A percentile compares a stretch with the other conserved stretches of the same genome.
Conservation (phyloP, 345 rosid species). For the Chamaenerion angustifolium region DNA sequence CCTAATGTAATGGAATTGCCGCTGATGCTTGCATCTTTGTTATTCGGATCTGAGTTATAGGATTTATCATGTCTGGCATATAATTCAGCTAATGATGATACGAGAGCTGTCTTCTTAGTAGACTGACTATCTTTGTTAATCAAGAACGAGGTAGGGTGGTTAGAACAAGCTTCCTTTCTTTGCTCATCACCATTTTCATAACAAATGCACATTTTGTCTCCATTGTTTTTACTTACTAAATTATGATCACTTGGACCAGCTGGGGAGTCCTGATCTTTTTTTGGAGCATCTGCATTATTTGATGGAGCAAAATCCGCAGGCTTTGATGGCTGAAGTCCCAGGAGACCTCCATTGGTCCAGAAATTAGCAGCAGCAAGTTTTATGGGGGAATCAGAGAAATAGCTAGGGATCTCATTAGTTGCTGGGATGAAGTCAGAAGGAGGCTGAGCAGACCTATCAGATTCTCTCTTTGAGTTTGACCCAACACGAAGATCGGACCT, state of each 20-base stretch:
- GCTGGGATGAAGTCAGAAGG: slow-evolving; percentile 9
- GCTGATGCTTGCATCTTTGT: slow-evolving; percentile 12
- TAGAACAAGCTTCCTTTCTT: slow-evolving; percentile 13
- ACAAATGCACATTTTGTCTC: slow-evolving; percentile 14
- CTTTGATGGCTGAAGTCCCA: slow-evolving; percentile 84
- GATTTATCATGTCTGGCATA: background rate
- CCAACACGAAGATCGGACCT: slow-evolving; percentile 11
- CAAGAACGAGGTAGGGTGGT: slow-evolving; percentile 9
- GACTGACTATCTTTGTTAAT: slow-evolving; percentile 6
- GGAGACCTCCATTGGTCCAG: slow-evolving; percentile 92
- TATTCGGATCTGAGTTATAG: slow-evolving; percentile 10
- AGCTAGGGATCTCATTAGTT: slow-evolving; percentile 8
- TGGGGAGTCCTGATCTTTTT: slow-evolving; percentile 1
- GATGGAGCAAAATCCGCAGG: slow-evolving; percentile 74
- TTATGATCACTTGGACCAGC: background rate
- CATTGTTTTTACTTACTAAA: slow-evolving; percentile 12
- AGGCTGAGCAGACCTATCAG: slow-evolving; percentile 14
- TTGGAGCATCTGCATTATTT: slow-evolving; percentile 7
- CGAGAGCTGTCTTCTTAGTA: slow-evolving; percentile 7
- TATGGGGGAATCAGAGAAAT: slow-evolving; percentile 18
- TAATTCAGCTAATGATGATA: slow-evolving; percentile 5
- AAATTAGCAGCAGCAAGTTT: slow-evolving; percentile 29
- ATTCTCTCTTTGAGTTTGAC: slow-evolving; percentile 9
- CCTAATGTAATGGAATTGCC: slow-evolving; percentile 12
- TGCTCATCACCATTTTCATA: slow-evolving; percentile 16